A percentile compares a stretch with the other conserved stretches of the same genome.
Conservation (phyloP, 179 eudicot species). For the Patellifolia procumbens region DNA sequence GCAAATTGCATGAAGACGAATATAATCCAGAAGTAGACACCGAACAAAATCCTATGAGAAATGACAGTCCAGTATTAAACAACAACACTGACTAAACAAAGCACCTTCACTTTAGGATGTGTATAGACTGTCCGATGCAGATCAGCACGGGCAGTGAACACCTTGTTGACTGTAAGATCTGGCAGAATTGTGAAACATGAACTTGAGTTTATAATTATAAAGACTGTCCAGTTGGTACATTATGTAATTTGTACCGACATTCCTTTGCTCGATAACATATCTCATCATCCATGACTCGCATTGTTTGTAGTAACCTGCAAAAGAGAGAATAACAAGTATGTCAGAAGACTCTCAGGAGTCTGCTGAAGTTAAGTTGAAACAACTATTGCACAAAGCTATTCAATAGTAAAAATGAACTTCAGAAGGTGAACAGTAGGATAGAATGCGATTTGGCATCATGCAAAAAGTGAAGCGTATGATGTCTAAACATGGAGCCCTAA, state of each 20-base stretch:
- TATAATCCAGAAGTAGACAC: not conserved
- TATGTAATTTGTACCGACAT: conserved; percentile 46
- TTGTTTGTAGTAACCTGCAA: conserved; percentile 73
- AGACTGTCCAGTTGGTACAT: not conserved
- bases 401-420: not conserved
- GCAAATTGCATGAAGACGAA: conserved; percentile 3
- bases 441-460: not conserved
- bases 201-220: conserved; percentile 5
- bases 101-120: conserved; percentile 90
- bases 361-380: conserved; percentile 5
- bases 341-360: not conserved
- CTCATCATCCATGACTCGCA: conserved; percentile 84
- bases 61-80: not conserved
- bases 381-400: not conserved
- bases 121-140: conserved; percentile 84
- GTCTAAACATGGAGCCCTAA: not conserved
- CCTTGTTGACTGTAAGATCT: conserved; percentile 83
- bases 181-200: conserved; percentile 27
- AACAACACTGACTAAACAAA: not conserved
- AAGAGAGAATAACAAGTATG: not conserved
- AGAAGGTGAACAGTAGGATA: not conserved
- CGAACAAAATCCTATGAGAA: not conserved
- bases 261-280: conserved; percentile 89
- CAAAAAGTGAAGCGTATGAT: not conserved
- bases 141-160: conserved; percentile 84